phyloP scores from a whole-genome alignment of 73 alveolate genomes.

The Paramecium biaurelia region DNA sequence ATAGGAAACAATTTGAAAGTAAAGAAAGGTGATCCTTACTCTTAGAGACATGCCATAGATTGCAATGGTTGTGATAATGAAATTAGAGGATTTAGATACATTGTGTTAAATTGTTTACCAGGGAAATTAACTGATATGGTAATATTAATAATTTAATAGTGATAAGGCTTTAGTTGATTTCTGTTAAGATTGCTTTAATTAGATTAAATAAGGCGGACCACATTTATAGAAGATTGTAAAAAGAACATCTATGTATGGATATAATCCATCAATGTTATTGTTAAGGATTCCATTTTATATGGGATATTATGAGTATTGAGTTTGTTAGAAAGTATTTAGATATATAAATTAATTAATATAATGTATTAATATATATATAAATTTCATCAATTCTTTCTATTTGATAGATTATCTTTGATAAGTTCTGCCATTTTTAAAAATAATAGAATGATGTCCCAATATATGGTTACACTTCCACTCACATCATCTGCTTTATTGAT shows the following conservation, averaged over 20 bases:
- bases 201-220: background rate
- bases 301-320: conserved; percentile 30
- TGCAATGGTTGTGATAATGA: background rate
- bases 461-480: background rate
- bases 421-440: conserved; percentile 7
- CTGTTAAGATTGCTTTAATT: background rate
- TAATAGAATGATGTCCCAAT: conserved; percentile 20
- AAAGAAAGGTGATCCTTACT: background rate
- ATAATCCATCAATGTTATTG: background rate
- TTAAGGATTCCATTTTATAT: background rate
- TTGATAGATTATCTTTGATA: background rate
- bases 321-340: background rate
- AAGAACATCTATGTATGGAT: background rate
- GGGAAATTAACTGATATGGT: background rate
- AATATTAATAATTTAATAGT: background rate
- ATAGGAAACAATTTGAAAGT: background rate
- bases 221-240: background rate
- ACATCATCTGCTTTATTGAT: background rate
- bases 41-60: background rate
- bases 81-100: background rate
- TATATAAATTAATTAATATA: background rate
- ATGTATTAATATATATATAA: background rate
- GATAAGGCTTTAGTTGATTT: background rate
- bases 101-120: background rate
- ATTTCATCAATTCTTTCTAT: background rate